Conservation (phyloP, 805 yeast genomes). For the Cyberlindnera maclurae region DNA sequence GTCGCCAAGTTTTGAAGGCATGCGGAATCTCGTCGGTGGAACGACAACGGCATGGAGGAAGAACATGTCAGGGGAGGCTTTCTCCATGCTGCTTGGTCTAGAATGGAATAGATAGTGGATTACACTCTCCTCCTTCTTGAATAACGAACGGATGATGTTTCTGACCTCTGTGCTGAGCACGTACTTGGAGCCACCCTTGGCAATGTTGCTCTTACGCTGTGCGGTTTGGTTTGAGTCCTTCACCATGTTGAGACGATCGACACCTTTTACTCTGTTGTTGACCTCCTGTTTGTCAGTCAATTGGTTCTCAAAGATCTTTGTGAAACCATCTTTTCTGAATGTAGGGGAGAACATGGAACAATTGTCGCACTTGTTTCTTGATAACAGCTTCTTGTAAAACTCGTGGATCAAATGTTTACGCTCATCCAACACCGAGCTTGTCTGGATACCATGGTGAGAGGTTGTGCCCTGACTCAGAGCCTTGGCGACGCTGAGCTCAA, state of each 20-base stretch:
- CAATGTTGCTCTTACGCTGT: slow-evolving; percentile 12
- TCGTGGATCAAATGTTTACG: slow-evolving; percentile 69
- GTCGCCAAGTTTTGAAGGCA: slow-evolving; percentile 95
- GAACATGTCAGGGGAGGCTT: slow-evolving; percentile 69
- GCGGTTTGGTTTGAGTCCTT: slow-evolving; percentile 22
- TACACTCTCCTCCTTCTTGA: slow-evolving; percentile 62
- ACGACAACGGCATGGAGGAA: slow-evolving; percentile 85
- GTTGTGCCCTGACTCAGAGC: slow-evolving; percentile 77
- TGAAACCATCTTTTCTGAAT: slow-evolving; percentile 90
- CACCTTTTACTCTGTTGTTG: slow-evolving; percentile 79
- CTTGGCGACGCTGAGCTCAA: slow-evolving; percentile 57
- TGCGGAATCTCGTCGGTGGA: slow-evolving; percentile 93
- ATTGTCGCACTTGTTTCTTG: slow-evolving; percentile 87
- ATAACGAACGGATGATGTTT: slow-evolving; percentile 68
- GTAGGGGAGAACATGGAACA: slow-evolving; percentile 94
- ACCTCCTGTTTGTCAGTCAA: slow-evolving; percentile 74
- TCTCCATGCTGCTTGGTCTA: slow-evolving; percentile 50
- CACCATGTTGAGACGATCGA: slow-evolving; percentile 65
- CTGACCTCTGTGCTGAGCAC: slow-evolving; percentile 83
- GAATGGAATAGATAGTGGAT: slow-evolving; percentile 75
- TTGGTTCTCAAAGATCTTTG: slow-evolving; percentile 86
- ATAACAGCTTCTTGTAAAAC: slow-evolving; percentile 62
- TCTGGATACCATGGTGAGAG: slow-evolving; percentile 56
- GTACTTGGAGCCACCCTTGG: slow-evolving; percentile 73
- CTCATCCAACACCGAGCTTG: slow-evolving; percentile 83